Percentiles rank a stretch among this genome's conserved stretches.
Conservation (phyloP, 306 rosid genomes). For the Prunus persica region Prunus_persica_NCBIv2 NC_034009.1:19029001-19029500, state of each 20-base stretch:
- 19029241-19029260: slow-evolving; percentile 51
- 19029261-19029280: slow-evolving; percentile 9
- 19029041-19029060: too few species aligned
- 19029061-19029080: too few species aligned
- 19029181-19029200: slow-evolving; percentile 5
- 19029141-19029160: too few species aligned
- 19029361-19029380: slow-evolving; percentile 22
- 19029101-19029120: too few species aligned
- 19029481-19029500: neutral
- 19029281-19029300: slow-evolving; percentile 20
- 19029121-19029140: too few species aligned
- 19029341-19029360: slow-evolving; percentile 32
- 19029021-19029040: too few species aligned
- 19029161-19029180: too few species aligned
- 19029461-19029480: neutral
- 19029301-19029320: slow-evolving; percentile 2
- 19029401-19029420: neutral
- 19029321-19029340: neutral
- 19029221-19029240: slow-evolving; percentile 84
- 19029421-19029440: neutral
- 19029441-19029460: neutral
- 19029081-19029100: too few species aligned
- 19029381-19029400: neutral
- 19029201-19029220: neutral
- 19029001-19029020: too few species aligned